These are phyloP conservation scores for Vigna unguiculata DNA, from an alignment of 306 rosid species.

Conservation along the genomic window DNA sequence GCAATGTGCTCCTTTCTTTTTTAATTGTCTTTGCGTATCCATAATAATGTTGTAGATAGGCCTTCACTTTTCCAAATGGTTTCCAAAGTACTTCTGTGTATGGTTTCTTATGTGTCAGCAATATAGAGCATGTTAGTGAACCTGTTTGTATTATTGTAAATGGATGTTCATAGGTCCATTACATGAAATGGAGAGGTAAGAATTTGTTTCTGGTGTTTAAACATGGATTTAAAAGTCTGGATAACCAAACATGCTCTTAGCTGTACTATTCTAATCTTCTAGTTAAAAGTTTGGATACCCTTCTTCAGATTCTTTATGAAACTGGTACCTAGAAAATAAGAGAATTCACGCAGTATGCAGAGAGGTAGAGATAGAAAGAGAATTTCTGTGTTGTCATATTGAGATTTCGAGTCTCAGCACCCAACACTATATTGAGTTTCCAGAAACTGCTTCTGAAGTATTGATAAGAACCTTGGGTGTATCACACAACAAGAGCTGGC, in stretches of 20 bases:
- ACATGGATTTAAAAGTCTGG: not conserved
- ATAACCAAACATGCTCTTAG: not conserved
- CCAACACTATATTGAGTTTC: not conserved
- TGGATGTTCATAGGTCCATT: not conserved
- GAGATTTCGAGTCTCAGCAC: not conserved
- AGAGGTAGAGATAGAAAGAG: not conserved
- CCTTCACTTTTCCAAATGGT: not conserved
- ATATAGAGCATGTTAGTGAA: not conserved
- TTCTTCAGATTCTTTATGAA: not conserved
- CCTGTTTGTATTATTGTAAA: not conserved
- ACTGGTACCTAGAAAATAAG: not conserved
- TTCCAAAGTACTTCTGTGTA: not conserved
- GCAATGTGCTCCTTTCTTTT: slow-evolving; percentile 11
- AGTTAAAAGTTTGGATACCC: slow-evolving; percentile 26
- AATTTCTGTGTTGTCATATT: not conserved
- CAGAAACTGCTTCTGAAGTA: not conserved
- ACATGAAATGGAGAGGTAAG: not conserved
- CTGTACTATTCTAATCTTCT: slow-evolving; percentile 12
- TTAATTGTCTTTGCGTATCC: not conserved
- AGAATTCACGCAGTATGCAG: not conserved
- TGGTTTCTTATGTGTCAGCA: slow-evolving; percentile 1
- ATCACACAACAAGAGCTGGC: not conserved
- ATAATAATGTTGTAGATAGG: slow-evolving; percentile 3
- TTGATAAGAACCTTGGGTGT: not conserved
- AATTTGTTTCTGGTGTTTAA: not conserved